Base-by-base conservation (phyloP, 139 green algal genomes). In the Chlorella sp. region DNA sequence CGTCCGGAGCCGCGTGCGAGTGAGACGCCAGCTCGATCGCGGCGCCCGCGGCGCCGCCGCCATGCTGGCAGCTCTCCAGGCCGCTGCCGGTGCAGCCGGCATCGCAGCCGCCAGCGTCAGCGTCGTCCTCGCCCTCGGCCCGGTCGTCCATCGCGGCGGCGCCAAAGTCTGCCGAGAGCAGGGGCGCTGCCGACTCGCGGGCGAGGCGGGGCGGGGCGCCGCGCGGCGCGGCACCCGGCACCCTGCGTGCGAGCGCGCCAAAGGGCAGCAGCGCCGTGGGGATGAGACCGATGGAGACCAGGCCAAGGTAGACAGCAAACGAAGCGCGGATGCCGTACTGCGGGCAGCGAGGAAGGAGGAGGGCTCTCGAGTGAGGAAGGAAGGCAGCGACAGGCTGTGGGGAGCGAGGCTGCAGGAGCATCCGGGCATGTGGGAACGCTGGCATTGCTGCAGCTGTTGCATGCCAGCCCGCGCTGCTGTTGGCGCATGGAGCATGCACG, bases 181-280 rank as follows among this genome's bases (percentile, higher is more conserved):
- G 65, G 42, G 43, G 33, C 1, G 43, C 56, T 25, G 56, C 15
- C 1, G 17, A 33, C 15, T n/a, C 38, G 25, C 40, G 38, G 8
- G 35, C 35, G 35, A 67, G 60, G 19, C 45, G 27, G 36, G 29
- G 19, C 14, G 60, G 14, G 19, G 19, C 14, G 1, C 5, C 27
- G 40, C 41, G 11, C 33, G 33, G 33, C 21, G 12, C 5, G 59
- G 33, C 29, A 35, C 33, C 59, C n/a, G 29, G 56, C 0, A n/a
- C 9, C 42, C 43, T 40, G 21, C 43, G 23, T 59, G 43, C 27
- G 33, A 21, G 43, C 42, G 29, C 67, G 15, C 35, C 15, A 2
- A 73, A 35, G 8, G 67, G 67, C 67, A 73, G 46, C 67, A 73
- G 67, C 46, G 48, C 23, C 3, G 48, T 61, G 33, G 67, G 67